phyloP scores from a whole-genome alignment of 1,139 yeast genomes.

The Blastobotrys niveus region DNA sequence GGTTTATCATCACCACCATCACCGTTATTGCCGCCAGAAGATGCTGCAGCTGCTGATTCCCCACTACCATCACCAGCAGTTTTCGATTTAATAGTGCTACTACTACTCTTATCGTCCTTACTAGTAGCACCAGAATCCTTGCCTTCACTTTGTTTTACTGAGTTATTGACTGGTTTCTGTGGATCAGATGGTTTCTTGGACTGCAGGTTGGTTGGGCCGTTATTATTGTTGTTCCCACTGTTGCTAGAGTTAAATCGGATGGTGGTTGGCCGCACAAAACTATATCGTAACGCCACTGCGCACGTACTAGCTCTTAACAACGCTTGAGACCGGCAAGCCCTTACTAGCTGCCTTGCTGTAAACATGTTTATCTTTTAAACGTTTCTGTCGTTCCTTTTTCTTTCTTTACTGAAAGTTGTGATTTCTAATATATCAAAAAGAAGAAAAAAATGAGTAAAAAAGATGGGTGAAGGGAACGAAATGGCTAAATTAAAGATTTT shows the following conservation, averaged over 20 bases:
- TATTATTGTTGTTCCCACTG: constrained; percentile 7
- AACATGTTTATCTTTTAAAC: constrained; percentile 6
- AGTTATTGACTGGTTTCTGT: not conserved
- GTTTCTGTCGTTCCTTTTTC: no score
- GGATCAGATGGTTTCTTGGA: not conserved
- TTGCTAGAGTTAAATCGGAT: constrained; percentile 5
- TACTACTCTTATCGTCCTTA: constrained; percentile 3
- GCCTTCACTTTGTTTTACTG: constrained; percentile 1
- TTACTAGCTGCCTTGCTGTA: constrained; percentile 12
- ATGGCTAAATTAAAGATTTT: no score
- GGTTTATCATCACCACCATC: constrained; percentile 7
- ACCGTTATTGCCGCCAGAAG: not conserved
- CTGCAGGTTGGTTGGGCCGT: not conserved
- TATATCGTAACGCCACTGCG: not conserved
- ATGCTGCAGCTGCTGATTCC: not conserved
- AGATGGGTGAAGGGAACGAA: no score
- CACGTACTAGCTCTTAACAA: not conserved
- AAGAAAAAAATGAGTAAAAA: no score
- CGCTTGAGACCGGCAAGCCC: constrained; percentile 9
- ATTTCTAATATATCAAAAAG: no score
- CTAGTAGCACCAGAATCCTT: not conserved
- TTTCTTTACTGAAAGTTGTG: no score
- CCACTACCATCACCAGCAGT: not conserved
- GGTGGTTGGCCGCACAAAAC: not conserved
- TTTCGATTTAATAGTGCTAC: not conserved